phyloP scores from a whole-genome alignment of 1,139 yeast species.

The Magnusiomyces sp. region DNA sequence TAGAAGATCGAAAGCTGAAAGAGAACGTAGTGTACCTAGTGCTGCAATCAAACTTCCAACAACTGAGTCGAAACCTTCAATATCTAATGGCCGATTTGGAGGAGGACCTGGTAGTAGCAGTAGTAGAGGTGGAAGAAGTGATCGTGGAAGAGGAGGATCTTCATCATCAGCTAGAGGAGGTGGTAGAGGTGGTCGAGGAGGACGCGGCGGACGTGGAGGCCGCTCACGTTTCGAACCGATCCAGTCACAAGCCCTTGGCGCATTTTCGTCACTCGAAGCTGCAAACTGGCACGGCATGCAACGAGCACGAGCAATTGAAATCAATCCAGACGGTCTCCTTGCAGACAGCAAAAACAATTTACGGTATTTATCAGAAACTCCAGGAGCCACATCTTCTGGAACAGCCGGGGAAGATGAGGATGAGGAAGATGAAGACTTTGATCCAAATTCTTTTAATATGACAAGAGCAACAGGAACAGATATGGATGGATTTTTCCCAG shows the following conservation, averaged over 20 bases:
- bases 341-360: no score
- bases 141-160: constrained; percentile 6
- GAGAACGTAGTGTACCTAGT: constrained; percentile 52
- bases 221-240: constrained; percentile 31
- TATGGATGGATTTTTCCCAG: constrained; percentile 12
- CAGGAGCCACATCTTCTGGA: neutral
- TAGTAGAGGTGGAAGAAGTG: constrained; percentile 18
- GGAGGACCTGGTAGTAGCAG: constrained; percentile 13
- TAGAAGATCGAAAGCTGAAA: constrained; percentile 71
- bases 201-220: constrained; percentile 24
- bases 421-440: constrained; percentile 8
- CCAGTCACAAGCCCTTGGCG: constrained; percentile 28
- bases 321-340: neutral
- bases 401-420: constrained; percentile 3
- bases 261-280: constrained; percentile 27
- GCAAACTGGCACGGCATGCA: constrained; percentile 6
- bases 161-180: constrained; percentile 9
- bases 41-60: constrained; percentile 29
- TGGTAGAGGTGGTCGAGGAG: constrained; percentile 14
- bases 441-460: constrained; percentile 12
- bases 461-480: constrained; percentile 9
- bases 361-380: constrained; percentile 1
- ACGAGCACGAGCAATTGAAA: constrained; percentile 11
- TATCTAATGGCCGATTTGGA: neutral
- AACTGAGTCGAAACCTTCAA: constrained; percentile 20